A percentile compares a stretch with the other conserved stretches of the same genome.
phyloP scores from a whole-genome alignment of 1,284 basidiomycete genomes.

The Ustilago trichophora region DNA sequence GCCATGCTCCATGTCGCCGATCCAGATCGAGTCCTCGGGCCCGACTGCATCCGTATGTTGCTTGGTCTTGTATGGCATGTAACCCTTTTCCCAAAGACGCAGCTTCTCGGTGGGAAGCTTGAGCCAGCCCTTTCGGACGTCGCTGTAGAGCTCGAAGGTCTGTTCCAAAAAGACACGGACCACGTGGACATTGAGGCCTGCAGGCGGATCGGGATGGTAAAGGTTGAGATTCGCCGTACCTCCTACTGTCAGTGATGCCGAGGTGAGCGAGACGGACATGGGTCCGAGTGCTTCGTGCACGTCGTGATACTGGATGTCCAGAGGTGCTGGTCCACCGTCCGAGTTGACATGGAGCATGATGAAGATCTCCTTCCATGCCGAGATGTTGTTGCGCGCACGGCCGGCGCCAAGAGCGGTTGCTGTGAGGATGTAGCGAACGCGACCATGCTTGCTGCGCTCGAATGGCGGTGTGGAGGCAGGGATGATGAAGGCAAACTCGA shows the following conservation, averaged over 20 bases:
- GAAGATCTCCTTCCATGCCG: constrained; percentile 59
- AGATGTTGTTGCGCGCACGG: constrained; percentile 50
- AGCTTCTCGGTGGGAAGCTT: constrained; percentile 60
- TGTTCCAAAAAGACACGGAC: constrained; percentile 63
- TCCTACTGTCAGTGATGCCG: constrained; percentile 62
- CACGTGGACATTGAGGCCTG: constrained; percentile 60
- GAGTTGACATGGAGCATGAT: constrained; percentile 59
- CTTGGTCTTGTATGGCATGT: constrained; percentile 61
- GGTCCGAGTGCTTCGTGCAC: constrained; percentile 62
- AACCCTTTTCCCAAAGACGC: constrained; percentile 62
- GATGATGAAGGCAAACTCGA: constrained; percentile 65
- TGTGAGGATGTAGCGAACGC: constrained; percentile 60
- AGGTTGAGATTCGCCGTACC: constrained; percentile 55
- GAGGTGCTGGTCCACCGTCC: constrained; percentile 58
- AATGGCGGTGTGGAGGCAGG: constrained; percentile 61
- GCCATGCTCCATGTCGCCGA: constrained; percentile 41
- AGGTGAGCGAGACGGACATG: constrained; percentile 56
- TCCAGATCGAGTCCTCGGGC: constrained; percentile 54
- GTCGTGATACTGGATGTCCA: constrained; percentile 65
- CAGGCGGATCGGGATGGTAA: constrained; percentile 61
- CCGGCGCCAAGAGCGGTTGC: constrained; percentile 62
- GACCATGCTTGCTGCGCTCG: constrained; percentile 61
- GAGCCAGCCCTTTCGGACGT: constrained; percentile 54
- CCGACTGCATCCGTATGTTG: constrained; percentile 38
- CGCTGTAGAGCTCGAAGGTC: constrained; percentile 62